phyloP scores from a whole-genome alignment of 73 alveolate species.

The Paramecium primaurelia region DNA sequence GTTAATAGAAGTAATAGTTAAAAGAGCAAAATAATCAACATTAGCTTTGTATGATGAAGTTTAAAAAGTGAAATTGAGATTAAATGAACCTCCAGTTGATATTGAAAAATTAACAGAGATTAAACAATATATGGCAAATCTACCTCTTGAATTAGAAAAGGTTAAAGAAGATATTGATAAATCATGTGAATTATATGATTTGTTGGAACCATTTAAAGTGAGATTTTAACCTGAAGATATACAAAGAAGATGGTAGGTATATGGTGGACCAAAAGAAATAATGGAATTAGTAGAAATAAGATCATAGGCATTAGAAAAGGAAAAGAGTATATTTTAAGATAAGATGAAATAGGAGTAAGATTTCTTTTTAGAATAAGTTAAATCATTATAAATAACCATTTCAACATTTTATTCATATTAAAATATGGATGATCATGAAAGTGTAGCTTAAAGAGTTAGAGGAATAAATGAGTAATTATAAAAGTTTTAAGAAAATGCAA shows the following conservation, averaged over 20 bases:
- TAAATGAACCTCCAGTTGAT: slow-evolving; percentile 90
- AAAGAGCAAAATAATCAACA: slow-evolving; percentile 91
- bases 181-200: slow-evolving; percentile 84
- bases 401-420: slow-evolving; percentile 87
- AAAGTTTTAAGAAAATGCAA: slow-evolving; percentile 89
- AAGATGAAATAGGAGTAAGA: slow-evolving; percentile 90
- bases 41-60: slow-evolving; percentile 84
- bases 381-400: slow-evolving; percentile 86
- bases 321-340: slow-evolving; percentile 87
- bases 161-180: slow-evolving; percentile 83
- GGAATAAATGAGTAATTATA: slow-evolving; percentile 86
- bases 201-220: slow-evolving; percentile 93
- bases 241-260: slow-evolving; percentile 93
- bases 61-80: slow-evolving; percentile 91
- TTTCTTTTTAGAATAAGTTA: slow-evolving; percentile 91
- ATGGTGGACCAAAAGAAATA: slow-evolving; percentile 94
- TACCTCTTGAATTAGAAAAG: slow-evolving; percentile 93
- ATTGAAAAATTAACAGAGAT: slow-evolving; percentile 96
- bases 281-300: slow-evolving; percentile 85
- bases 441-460: slow-evolving; percentile 84
- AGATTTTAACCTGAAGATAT: slow-evolving; percentile 86
- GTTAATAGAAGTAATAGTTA: slow-evolving; percentile 90
- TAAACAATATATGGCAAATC: slow-evolving; percentile 85
- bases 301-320: slow-evolving; percentile 88
- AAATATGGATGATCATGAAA: slow-evolving; percentile 90